Conservation (phyloP, 1,284 basidiomycete genomes). For the Fomitiporia mediterranea region DNA sequence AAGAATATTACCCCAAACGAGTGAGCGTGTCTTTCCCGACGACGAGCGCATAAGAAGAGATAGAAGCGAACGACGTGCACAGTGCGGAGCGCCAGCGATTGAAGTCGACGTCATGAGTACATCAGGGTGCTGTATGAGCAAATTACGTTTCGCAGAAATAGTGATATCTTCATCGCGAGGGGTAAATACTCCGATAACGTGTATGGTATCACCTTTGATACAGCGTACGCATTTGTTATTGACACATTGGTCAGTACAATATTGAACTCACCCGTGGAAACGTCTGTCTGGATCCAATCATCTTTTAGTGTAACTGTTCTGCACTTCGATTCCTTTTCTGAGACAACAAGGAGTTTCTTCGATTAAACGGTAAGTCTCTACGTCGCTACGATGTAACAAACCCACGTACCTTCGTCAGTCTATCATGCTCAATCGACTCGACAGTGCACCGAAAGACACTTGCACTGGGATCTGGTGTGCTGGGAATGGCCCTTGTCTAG, state of each 20-base stretch:
- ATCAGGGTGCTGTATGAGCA: constrained; percentile 86
- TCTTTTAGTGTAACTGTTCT: constrained; percentile 54
- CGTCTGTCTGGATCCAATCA: constrained; percentile 60
- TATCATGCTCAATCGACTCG: neutral
- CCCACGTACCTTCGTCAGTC: constrained; percentile 4
- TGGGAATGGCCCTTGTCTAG: neutral
- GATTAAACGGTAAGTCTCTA: constrained; percentile 7
- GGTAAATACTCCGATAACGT: constrained; percentile 63
- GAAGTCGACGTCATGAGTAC: constrained; percentile 84
- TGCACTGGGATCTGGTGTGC: neutral
- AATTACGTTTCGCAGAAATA: constrained; percentile 53
- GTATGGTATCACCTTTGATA: constrained; percentile 68
- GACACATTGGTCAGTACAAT: constrained; percentile 22
- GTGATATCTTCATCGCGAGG: constrained; percentile 38
- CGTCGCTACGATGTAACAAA: constrained; percentile 19
- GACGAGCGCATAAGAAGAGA: constrained; percentile 54
- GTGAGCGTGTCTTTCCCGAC: constrained; percentile 53
- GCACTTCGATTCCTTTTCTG: constrained; percentile 36
- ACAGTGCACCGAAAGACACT: constrained; percentile 9
- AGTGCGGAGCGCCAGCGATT: constrained; percentile 77
- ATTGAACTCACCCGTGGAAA: constrained; percentile 43
- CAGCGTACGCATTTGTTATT: neutral
- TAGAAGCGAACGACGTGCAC: constrained; percentile 78
- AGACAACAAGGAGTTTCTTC: constrained; percentile 41
- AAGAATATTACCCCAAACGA: constrained; percentile 87